Evolutionary conservation across 495 filamentous ascomycete genomes (phyloP).

Genomic region (Aspergillus nidulans): DNA sequence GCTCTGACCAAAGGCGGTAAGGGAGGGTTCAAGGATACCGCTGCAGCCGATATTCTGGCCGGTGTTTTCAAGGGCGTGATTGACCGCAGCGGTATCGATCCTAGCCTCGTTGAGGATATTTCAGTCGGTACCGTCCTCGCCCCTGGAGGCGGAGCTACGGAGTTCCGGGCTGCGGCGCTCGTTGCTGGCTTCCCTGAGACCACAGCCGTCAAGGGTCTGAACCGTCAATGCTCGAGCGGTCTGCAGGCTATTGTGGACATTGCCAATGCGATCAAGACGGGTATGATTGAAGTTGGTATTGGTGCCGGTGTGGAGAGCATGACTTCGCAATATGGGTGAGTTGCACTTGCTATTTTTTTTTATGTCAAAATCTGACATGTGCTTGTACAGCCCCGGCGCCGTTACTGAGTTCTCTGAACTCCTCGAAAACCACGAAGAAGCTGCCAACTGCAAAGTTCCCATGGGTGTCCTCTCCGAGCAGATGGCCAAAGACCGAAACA

Average conservation of each 20-base stretch:
- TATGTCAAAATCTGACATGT: neutral
- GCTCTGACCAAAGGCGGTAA: slow-evolving; percentile 89
- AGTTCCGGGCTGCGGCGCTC: slow-evolving; percentile 89
- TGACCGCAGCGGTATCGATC: slow-evolving; percentile 79
- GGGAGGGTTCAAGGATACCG: slow-evolving; percentile 92
- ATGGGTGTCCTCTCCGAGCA: slow-evolving; percentile 94
- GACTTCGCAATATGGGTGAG: slow-evolving; percentile 83
- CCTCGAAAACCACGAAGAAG: slow-evolving; percentile 75
- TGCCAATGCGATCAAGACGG: slow-evolving; percentile 79
- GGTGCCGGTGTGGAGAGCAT: slow-evolving; percentile 98
- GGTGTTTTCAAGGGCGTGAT: slow-evolving; percentile 79
- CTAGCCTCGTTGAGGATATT: slow-evolving; percentile 81
- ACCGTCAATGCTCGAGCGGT: slow-evolving; percentile 87
- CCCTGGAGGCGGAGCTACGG: slow-evolving; percentile 91
- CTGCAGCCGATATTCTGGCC: slow-evolving; percentile 77
- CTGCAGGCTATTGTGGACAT: slow-evolving; percentile 89
- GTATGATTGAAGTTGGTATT: slow-evolving; percentile 94
- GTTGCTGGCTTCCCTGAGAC: slow-evolving; percentile 87
- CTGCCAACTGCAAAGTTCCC: slow-evolving; percentile 94
- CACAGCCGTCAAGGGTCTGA: slow-evolving; percentile 76
- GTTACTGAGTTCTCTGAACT: slow-evolving; percentile 94
- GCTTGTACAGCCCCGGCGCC: slow-evolving; percentile 60
- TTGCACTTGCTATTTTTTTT: neutral
- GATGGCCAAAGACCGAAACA: slow-evolving; percentile 81
- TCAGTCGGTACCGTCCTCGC: slow-evolving; percentile 87